Percentiles rank a stretch among this genome's conserved stretches.
These are phyloP conservation scores for Pezicula radicicola DNA, from an alignment of 2,329 filamentous ascomycete species.

Conservation along the genomic window DNA sequence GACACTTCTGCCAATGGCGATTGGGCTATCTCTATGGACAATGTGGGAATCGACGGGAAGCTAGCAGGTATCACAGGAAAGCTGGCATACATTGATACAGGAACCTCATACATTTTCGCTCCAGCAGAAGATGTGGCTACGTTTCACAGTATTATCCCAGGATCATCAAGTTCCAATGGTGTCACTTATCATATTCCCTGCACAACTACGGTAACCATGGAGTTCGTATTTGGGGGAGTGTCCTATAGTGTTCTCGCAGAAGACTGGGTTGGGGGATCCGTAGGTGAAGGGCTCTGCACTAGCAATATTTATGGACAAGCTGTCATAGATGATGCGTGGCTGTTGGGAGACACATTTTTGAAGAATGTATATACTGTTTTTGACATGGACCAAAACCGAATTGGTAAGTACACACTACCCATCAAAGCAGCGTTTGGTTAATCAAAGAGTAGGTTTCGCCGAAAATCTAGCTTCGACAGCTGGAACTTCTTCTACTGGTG, in stretches of 20 bases:
- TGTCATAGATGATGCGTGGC: slow-evolving; percentile 65
- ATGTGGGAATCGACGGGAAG: slow-evolving; percentile 59
- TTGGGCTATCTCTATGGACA: slow-evolving; percentile 73
- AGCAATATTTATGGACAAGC: slow-evolving; percentile 75
- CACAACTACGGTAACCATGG: slow-evolving; percentile 55
- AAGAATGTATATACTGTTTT: slow-evolving; percentile 90
- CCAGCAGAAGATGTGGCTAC: slow-evolving; percentile 63
- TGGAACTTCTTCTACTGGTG: slow-evolving; percentile 17
- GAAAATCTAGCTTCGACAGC: slow-evolving; percentile 10
- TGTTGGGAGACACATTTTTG: slow-evolving; percentile 82
- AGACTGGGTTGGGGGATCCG: slow-evolving; percentile 63
- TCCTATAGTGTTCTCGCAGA: slow-evolving; percentile 64
- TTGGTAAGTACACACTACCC: slow-evolving; percentile 47
- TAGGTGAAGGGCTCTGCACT: slow-evolving; percentile 44
- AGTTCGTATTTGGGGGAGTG: slow-evolving; percentile 65
- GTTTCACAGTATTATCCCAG: slow-evolving; percentile 66
- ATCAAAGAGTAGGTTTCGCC: slow-evolving; percentile 17
- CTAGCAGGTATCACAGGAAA: slow-evolving; percentile 44
- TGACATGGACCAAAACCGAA: slow-evolving; percentile 65
- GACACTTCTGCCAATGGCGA: slow-evolving; percentile 47
- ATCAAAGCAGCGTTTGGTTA: slow-evolving; percentile 1
- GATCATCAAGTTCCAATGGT: slow-evolving; percentile 48
- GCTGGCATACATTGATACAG: slow-evolving; percentile 76
- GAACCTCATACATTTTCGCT: slow-evolving; percentile 76
- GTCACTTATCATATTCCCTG: slow-evolving; percentile 73